Percentiles rank a stretch among this genome's conserved stretches.
These are phyloP conservation scores for Trypanosoma avium DNA, from an alignment of 208 protist genomes.

Conservation along the genomic window DNA sequence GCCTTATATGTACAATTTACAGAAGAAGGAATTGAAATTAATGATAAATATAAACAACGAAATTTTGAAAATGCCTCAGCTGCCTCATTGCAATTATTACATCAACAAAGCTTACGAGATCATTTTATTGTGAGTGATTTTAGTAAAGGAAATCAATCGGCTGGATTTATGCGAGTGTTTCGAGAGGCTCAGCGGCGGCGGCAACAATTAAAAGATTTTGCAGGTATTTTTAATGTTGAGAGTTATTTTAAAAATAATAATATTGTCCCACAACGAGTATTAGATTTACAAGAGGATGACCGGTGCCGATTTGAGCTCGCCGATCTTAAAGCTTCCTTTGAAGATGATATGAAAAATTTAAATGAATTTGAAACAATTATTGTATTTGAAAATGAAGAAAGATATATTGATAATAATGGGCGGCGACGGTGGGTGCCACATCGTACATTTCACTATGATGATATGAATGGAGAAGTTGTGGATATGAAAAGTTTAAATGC, in stretches of 20 bases:
- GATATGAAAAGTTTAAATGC: constrained; percentile 46
- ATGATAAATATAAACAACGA: not conserved
- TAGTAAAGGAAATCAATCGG: constrained; percentile 34
- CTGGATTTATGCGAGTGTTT: constrained; percentile 41
- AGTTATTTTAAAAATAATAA: constrained; percentile 45
- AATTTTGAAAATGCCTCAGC: not conserved
- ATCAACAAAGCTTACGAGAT: constrained; percentile 2
- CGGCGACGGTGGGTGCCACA: constrained; percentile 44
- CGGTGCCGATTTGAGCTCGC: constrained; percentile 59
- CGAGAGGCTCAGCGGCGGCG: constrained; percentile 17
- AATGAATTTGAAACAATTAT: constrained; percentile 31
- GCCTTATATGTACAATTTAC: constrained; percentile 41
- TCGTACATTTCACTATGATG: constrained; percentile 60
- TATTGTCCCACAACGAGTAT: constrained; percentile 42
- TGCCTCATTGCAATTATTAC: not conserved
- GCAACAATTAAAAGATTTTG: constrained; percentile 6
- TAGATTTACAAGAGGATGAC: constrained; percentile 67
- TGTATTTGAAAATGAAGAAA: constrained; percentile 63
- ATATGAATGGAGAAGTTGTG: constrained; percentile 40
- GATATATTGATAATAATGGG: constrained; percentile 1
- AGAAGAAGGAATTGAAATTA: constrained; percentile 20
- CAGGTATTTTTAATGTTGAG: constrained; percentile 40
- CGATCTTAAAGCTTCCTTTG: constrained; percentile 48
- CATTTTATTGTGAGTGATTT: constrained; percentile 25
- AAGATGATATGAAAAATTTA: constrained; percentile 32